phyloP scores from a whole-genome alignment of 1,284 basidiomycete genomes.

The Earliella scabrosa region DNA sequence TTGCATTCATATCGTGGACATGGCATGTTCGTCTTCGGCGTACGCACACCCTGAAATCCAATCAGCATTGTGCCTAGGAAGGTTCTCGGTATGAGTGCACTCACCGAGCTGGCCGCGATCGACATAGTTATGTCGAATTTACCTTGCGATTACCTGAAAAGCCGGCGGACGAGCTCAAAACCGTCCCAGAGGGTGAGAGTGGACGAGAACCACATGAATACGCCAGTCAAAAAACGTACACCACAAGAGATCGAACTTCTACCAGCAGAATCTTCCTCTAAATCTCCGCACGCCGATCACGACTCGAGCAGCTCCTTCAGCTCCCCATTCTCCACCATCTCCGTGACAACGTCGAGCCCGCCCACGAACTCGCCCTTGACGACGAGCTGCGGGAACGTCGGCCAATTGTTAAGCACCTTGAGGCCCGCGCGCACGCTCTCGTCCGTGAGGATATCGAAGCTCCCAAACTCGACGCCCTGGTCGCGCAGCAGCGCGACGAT shows the following conservation, averaged over 20 bases:
- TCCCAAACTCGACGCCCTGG: conserved; percentile 66
- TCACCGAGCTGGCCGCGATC: no score
- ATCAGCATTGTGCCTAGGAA: no score
- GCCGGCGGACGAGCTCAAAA: no score
- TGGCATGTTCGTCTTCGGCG: no score
- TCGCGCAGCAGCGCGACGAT: conserved; percentile 68
- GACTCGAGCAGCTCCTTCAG: conserved; percentile 39
- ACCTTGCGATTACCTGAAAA: no score
- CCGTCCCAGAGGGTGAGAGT: no score
- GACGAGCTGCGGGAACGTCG: conserved; percentile 70
- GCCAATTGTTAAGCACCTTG: conserved; percentile 69
- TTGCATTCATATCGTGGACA: no score
- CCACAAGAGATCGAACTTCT: neutral
- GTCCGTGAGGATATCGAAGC: conserved; percentile 77
- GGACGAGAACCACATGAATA: no score
- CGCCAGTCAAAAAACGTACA: no score
- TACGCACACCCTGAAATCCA: no score
- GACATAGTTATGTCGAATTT: no score
- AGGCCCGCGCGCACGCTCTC: conserved; percentile 71
- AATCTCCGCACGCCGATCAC: neutral
- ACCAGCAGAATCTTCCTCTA: neutral
- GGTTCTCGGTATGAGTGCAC: no score
- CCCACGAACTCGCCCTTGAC: conserved; percentile 78
- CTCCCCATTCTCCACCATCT: conserved; percentile 60
- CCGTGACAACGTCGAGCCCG: conserved; percentile 66